phyloP scores from a whole-genome alignment of 176 grass and related monocot genomes.

The Oryza glumipatula region DNA sequence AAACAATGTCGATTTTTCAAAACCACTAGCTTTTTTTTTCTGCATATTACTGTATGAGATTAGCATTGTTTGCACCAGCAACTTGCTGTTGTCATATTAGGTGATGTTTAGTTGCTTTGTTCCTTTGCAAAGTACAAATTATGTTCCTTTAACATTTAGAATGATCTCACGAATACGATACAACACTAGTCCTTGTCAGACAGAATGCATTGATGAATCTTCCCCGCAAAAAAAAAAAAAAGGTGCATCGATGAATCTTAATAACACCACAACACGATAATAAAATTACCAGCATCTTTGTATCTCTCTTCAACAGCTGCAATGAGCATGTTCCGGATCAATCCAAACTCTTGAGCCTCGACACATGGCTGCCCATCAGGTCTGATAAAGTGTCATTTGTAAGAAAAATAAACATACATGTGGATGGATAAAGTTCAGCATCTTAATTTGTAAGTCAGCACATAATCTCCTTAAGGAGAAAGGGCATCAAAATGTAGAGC shows the following conservation, averaged over 20 bases:
- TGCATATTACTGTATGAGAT: not conserved
- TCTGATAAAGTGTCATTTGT: slow-evolving; percentile 40
- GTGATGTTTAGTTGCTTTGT: not conserved
- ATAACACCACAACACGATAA: not conserved
- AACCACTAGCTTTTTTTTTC: not conserved
- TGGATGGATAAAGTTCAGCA: not conserved
- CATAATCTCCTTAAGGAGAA: not conserved
- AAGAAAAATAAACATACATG: slow-evolving; percentile 13
- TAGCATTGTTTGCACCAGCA: not conserved
- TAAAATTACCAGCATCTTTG: slow-evolving; percentile 80
- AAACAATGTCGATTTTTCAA: not conserved
- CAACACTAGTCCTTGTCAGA: not conserved
- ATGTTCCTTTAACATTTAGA: not conserved
- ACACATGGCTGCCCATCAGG: slow-evolving; percentile 79
- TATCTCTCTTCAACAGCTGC: slow-evolving; percentile 89
- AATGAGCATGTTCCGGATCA: slow-evolving; percentile 76
- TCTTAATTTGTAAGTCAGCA: not conserved
- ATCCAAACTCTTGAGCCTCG: slow-evolving; percentile 76
- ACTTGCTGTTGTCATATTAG: not conserved
- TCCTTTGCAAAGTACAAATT: not conserved
- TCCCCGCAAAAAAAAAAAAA: not conserved
- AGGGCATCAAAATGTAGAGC: not conserved
- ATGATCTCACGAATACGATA: not conserved
- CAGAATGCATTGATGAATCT: not conserved
- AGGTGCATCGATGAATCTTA: not conserved